Conservation (phyloP, 164 flowering plant species). For the Dillenia suffruticosa region DNA sequence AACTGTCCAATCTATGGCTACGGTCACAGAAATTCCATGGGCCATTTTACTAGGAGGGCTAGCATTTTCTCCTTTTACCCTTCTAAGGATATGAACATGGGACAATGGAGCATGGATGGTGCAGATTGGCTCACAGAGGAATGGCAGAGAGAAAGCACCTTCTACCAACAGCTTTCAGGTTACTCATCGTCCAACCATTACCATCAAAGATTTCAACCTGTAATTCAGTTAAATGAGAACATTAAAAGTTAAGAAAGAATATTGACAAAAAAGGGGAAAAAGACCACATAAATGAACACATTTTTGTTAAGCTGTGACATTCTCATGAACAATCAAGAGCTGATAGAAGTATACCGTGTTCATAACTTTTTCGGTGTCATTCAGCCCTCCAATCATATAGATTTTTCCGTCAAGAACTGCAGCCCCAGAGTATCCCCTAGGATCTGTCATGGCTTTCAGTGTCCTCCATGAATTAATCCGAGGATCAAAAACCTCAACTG, state of each 20-base stretch:
- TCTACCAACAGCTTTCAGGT: constrained; percentile 27
- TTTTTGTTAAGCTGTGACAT: no score
- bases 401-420: constrained; percentile 48
- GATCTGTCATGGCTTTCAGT: constrained; percentile 53
- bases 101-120: no score
- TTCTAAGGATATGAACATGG: no score
- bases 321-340: no score
- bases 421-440: constrained; percentile 65
- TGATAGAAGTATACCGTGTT: constrained; percentile 33
- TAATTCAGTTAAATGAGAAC: not conserved
- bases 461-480: constrained; percentile 57
- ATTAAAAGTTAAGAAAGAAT: not conserved
- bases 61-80: no score
- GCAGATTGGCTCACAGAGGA: constrained; percentile 11
- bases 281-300: no score
- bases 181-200: constrained; percentile 28
- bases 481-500: constrained; percentile 78
- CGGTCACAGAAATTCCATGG: no score
- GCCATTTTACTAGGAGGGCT: no score
- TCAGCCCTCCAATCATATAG: constrained; percentile 61
- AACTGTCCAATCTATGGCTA: no score
- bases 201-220: constrained; percentile 41
- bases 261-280: not conserved
- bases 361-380: constrained; percentile 16
- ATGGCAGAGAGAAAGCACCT: constrained; percentile 37